phyloP scores from a whole-genome alignment of 805 yeast species.

The Cyberlindnera mississippiensis region DNA sequence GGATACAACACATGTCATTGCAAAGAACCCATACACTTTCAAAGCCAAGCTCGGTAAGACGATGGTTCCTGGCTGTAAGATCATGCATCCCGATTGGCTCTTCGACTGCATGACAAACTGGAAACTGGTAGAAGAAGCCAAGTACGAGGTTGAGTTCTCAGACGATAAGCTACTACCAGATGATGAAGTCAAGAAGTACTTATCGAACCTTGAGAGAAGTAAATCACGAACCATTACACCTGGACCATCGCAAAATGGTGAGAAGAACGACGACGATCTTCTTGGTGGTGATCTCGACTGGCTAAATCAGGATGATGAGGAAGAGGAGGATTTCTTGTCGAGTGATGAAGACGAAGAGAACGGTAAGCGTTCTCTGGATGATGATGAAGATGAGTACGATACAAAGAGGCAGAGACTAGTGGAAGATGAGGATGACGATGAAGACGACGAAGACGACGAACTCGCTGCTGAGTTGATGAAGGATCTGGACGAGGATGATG shows the following conservation, averaged over 20 bases:
- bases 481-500: conserved; percentile 23
- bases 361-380: conserved; percentile 12
- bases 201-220: conserved; percentile 29
- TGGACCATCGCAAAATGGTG: conserved; percentile 28
- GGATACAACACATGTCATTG: conserved; percentile 83
- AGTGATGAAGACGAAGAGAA: conserved; percentile 19
- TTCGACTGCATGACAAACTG: conserved; percentile 81
- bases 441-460: conserved; percentile 29
- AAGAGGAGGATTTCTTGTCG: conserved; percentile 30
- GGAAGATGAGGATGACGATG: conserved; percentile 20
- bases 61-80: conserved; percentile 52
- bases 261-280: conserved; percentile 38
- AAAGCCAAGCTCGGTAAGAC: conserved; percentile 80
- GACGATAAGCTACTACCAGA: conserved; percentile 42
- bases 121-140: conserved; percentile 68
- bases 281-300: conserved; percentile 30
- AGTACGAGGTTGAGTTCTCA: conserved; percentile 49
- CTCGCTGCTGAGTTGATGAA: conserved; percentile 31
- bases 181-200: conserved; percentile 34
- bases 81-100: conserved; percentile 92
- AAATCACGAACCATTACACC: too few species aligned
- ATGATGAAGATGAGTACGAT: conserved; percentile 10
- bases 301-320: conserved; percentile 41
- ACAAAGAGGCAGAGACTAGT: conserved; percentile 26
- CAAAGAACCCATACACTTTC: conserved; percentile 74